Evolutionary conservation across 2,329 filamentous ascomycete species (phyloP), one percentile per base, ranked within the genome.

Genomic region (Lachnellula occidentalis): DNA sequence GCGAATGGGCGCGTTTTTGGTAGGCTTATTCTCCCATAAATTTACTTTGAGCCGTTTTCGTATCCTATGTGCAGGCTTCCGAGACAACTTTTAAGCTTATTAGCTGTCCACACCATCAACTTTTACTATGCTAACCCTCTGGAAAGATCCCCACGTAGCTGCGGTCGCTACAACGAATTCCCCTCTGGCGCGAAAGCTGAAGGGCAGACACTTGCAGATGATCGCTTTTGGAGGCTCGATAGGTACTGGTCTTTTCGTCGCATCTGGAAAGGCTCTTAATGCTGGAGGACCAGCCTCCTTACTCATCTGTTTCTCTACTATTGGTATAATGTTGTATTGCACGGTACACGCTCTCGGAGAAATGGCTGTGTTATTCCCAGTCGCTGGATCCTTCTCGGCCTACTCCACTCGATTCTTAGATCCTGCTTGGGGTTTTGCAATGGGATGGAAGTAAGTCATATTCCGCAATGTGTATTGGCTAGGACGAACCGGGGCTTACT

Each of bases 211-310:
- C 75, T 69, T 96, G 68, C 92, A 96, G 75, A 96, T 96, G 92
- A 96, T 96, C 76, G 92, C 92, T 14, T 95, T 96, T 62, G 91
- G 91, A 64, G 92, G 92, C 43, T 92, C 88, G 11, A 96, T 96
- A 65, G 88, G 86, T 56, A 92, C 88, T 22, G 91, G 92, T 60
- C 76, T 96, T 2, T 96, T 96, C 69, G 89, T 96, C 39, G 87
- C 89, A 21, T 92, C 89, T 0, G 90, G 88, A 77, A 76, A 65
- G 55, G 84, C 89, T 11, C 75, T 95, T 56, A 76, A 81, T 47
- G 75, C 76, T 15, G 90, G 90, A 61, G 90, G 90, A 3, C 90
- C 90, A 4, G 90, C 87, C 1, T 87, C 88, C 0, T 69, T 95
- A 21, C 71, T 95, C 22, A 79, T 95, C 46, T 87, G 87, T n/a